Evolutionary conservation across 306 rosid species (phyloP).

Genomic region (Gastrolobium bilobum): DNA sequence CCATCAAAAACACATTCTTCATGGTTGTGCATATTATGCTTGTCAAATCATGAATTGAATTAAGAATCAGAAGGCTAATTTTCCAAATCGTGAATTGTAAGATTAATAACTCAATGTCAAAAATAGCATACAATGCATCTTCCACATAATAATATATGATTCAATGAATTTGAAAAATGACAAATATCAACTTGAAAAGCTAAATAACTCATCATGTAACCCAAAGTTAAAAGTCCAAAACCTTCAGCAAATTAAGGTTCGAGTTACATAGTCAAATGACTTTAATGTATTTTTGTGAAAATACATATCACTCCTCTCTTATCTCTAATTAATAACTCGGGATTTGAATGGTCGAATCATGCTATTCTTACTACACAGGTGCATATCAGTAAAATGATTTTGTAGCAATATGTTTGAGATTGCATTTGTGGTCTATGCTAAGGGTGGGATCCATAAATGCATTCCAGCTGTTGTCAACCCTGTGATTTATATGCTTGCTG

Average conservation of each 20-base stretch:
- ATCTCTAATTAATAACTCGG: neutral
- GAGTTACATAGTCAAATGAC: neutral
- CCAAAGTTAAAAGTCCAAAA: neutral
- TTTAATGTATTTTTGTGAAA: neutral
- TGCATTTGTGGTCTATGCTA: neutral
- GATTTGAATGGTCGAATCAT: conserved; percentile 16
- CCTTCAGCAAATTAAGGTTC: neutral
- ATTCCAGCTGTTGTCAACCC: neutral
- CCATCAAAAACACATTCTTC: neutral
- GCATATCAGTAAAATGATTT: neutral
- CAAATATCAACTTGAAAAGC: neutral
- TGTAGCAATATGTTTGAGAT: neutral
- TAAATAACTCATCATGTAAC: conserved; percentile 5
- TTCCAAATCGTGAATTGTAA: neutral
- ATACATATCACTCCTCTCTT: neutral
- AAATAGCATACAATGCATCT: neutral
- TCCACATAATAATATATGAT: neutral
- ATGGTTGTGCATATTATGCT: conserved; percentile 18
- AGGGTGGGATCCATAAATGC: neutral
- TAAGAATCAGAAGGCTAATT: neutral
- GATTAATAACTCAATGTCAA: conserved; percentile 13
- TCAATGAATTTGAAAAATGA: neutral
- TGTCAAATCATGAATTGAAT: conserved; percentile 18
- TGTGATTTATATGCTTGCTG: neutral
- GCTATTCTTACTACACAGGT: neutral